Percentiles rank a stretch among this genome's conserved stretches.
These are phyloP conservation scores for Fusarium bactridioides DNA, from an alignment of 2,329 filamentous ascomycete genomes.

Conservation along the genomic window DNA sequence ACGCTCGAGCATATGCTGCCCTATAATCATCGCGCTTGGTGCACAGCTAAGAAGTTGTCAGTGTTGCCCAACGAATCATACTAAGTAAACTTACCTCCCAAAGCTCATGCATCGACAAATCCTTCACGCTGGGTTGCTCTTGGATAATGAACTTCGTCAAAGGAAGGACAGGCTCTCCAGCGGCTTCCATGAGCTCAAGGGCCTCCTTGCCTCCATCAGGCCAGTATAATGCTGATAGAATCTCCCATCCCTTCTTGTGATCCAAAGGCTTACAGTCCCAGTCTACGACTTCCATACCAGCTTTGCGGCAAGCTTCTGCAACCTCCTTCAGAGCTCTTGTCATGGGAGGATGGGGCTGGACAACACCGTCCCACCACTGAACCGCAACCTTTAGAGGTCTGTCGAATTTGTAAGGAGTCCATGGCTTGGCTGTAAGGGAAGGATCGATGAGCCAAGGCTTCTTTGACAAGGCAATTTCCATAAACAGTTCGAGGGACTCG, in stretches of 20 bases:
- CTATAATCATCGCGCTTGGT: constrained; percentile 51
- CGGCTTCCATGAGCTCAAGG: constrained; percentile 56
- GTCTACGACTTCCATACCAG: constrained; percentile 63
- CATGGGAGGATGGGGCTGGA: constrained; percentile 67
- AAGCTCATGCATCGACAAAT: constrained; percentile 50
- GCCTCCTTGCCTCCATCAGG: constrained; percentile 67
- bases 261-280: constrained; percentile 59
- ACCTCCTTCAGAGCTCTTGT: constrained; percentile 63
- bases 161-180: constrained; percentile 66
- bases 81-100: constrained; percentile 45
- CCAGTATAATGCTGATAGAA: constrained; percentile 60
- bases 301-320: constrained; percentile 56
- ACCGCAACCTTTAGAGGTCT: constrained; percentile 67
- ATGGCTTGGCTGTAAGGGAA: constrained; percentile 45
- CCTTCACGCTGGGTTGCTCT: constrained; percentile 56
- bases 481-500: constrained; percentile 47
- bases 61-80: fast-evolving
- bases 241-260: constrained; percentile 60
- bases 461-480: constrained; percentile 43
- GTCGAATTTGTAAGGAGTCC: constrained; percentile 45
- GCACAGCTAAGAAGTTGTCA: constrained; percentile 39
- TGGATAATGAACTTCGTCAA: constrained; percentile 67
- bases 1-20: constrained; percentile 47
- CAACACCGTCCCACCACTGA: constrained; percentile 66
- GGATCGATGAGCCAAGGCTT: constrained; percentile 48